These are phyloP conservation scores for Sequoia sempervirens DNA, from an alignment of 75 land plant genomes.

Conservation along the genomic window DNA sequence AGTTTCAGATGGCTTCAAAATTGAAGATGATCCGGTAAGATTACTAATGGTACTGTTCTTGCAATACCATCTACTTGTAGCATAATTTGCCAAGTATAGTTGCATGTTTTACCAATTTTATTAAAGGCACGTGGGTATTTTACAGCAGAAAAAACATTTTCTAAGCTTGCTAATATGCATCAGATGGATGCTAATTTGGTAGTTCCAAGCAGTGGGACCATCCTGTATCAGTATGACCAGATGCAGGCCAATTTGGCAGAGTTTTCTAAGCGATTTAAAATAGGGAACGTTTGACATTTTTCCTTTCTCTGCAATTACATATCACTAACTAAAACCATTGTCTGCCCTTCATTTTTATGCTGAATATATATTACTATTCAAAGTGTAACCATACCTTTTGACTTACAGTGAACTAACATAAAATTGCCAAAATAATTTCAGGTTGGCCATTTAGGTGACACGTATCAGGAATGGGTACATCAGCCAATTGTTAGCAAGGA, in stretches of 20 bases:
- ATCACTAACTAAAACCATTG: not conserved
- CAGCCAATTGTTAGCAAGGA: conserved; percentile 84
- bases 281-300: not conserved
- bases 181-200: not conserved
- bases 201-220: not conserved
- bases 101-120: not conserved
- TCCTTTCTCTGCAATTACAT: not conserved
- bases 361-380: not conserved
- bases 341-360: not conserved
- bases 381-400: not conserved
- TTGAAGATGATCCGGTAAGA: not conserved
- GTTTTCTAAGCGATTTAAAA: not conserved
- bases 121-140: not conserved
- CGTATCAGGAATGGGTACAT: conserved; percentile 92
- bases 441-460: conserved; percentile 96
- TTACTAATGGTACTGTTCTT: not conserved
- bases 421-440: conserved; percentile 12
- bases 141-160: not conserved
- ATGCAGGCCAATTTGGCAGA: not conserved
- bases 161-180: not conserved
- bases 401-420: not conserved
- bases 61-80: not conserved
- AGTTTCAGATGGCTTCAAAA: not conserved
- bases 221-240: not conserved
- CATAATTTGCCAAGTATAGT: no score